Evolutionary conservation across 2,329 filamentous ascomycete genomes (phyloP).

Genomic region (Curvularia hawaiiensis): DNA sequence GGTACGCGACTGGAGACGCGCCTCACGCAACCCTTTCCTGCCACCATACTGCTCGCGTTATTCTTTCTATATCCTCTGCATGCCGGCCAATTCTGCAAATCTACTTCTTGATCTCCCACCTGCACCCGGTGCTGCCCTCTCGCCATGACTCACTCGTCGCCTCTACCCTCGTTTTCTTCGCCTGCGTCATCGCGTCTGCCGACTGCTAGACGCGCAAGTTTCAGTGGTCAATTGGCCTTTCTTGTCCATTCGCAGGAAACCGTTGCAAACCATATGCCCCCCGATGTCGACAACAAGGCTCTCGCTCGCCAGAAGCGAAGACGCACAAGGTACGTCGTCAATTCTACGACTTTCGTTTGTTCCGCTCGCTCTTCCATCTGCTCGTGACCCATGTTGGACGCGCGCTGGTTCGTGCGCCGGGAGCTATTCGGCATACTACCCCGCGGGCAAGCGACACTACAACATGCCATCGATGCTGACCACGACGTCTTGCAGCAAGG

Average conservation of each 20-base stretch:
- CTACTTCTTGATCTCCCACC: background rate
- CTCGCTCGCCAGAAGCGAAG: slow-evolving; percentile 65
- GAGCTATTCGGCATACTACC: slow-evolving; percentile 24
- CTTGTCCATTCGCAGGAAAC: slow-evolving; percentile 65
- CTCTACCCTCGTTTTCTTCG: slow-evolving; percentile 36
- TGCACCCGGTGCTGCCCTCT: slow-evolving; percentile 1
- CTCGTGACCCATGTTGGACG: slow-evolving; percentile 32
- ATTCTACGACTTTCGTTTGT: slow-evolving; percentile 13
- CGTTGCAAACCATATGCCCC: slow-evolving; percentile 60
- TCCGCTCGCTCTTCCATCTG: slow-evolving; percentile 22
- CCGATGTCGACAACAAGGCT: slow-evolving; percentile 64
- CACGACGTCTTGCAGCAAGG: slow-evolving; percentile 48
- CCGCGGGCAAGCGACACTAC: slow-evolving; percentile 27
- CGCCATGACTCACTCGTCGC: slow-evolving; percentile 32
- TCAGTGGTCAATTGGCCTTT: slow-evolving; percentile 55
- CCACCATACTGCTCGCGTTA: slow-evolving; percentile 31
- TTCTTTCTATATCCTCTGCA: slow-evolving; percentile 18
- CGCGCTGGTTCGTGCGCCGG: slow-evolving; percentile 40
- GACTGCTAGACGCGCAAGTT: slow-evolving; percentile 36
- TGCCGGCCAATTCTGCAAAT: slow-evolving; percentile 16
- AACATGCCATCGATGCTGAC: slow-evolving; percentile 35
- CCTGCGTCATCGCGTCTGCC: slow-evolving; percentile 24
- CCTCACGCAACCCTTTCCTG: slow-evolving; percentile 30
- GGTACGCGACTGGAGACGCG: slow-evolving; percentile 21
- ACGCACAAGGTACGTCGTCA: slow-evolving; percentile 61